phyloP scores from a whole-genome alignment of 2,329 filamentous ascomycete genomes.

The Coniosporium tulheliwenetii region DNA sequence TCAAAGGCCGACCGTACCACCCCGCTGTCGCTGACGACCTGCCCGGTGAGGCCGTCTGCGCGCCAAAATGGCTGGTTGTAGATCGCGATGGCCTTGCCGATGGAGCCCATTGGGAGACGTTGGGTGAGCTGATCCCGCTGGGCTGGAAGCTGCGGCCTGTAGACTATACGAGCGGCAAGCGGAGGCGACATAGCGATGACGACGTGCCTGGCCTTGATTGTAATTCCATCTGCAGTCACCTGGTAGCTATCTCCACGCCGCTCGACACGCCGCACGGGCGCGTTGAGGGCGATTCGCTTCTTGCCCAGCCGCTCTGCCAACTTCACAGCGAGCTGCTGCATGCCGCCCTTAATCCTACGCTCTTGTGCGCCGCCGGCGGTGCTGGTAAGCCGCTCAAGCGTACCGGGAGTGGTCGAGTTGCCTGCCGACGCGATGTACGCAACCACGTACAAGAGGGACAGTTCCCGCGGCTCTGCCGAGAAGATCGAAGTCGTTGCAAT shows the following conservation, averaged over 20 bases:
- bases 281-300: slow-evolving; percentile 1
- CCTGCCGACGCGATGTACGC: slow-evolving; percentile 7
- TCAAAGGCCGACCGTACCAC: slow-evolving; percentile 9
- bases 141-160: slow-evolving; percentile 3
- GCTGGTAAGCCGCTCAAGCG: slow-evolving; percentile 4
- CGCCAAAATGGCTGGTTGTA: slow-evolving; percentile 10
- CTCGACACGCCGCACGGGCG: background rate
- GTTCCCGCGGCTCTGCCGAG: slow-evolving; percentile 3
- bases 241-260: background rate
- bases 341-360: slow-evolving; percentile 4
- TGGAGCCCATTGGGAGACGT: slow-evolving; percentile 4
- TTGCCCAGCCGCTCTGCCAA: slow-evolving; percentile 4
- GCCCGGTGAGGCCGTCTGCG: slow-evolving; percentile 7
- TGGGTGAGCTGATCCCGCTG: slow-evolving; percentile 4
- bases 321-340: slow-evolving; percentile 3
- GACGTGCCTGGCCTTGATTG: slow-evolving; percentile 4
- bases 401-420: slow-evolving; percentile 4
- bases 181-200: slow-evolving; percentile 7
- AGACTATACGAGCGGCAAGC: slow-evolving; percentile 3
- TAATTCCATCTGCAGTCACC: background rate
- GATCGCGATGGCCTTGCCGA: slow-evolving; percentile 6
- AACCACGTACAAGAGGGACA: slow-evolving; percentile 6
- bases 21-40: slow-evolving; percentile 7
- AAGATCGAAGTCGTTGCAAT: slow-evolving; percentile 3
- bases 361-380: slow-evolving; percentile 4